Base-by-base conservation (phyloP, 371 early-diverging fungal species). In the Lichtheimia corymbifera region DNA sequence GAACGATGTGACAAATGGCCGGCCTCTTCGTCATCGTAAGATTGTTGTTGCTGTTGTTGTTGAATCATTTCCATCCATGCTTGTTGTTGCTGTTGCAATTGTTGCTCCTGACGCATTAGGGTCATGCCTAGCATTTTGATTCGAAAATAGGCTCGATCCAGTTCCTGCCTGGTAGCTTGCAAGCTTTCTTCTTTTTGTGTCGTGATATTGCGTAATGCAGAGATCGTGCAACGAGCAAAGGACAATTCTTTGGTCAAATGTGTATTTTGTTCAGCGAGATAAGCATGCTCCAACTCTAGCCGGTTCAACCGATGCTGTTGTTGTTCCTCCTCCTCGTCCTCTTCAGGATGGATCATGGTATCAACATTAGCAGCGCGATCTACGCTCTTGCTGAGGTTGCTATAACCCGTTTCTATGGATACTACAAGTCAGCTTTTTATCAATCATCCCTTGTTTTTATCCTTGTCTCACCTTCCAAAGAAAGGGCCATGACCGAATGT, bases 91-190 rank as follows among this genome's bases (percentile, higher is more conserved):
- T 59, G 60, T 35, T 59, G 60, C 22, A 15, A 17, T 14, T 68
- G 70, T 50, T 56, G 61, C 50, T 69, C 57, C 30, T 65, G 63
- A 28, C 66, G 40, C 62, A 62, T 52, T 20, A 72, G 41, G 18
- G 68, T 53, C 52, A 68, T 60, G 42, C 62, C 64, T 44, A 72
- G 44, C 68, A 72, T 57, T 42, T 56, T 55, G 50, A 68, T 72
- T 55, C 75, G 75, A 17, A 71, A 59, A 56, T 73, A 70, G 50
- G 79, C 79, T 44, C 66, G 65, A 50, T 78, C 79, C 75, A 78
- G 73, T 73, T 78, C 79, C 79, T 66, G 73, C 65, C 73, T 72
- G 70, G 75, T 64, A 55, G 73, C 79, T 42, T 69, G 61, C 57
- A 78, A 55, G 15, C 66, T 53, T 2, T 27, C 41, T 14, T 75